Base-by-base conservation (phyloP, 2,329 filamentous ascomycete genomes). In the Aspergillus piperis region DNA sequence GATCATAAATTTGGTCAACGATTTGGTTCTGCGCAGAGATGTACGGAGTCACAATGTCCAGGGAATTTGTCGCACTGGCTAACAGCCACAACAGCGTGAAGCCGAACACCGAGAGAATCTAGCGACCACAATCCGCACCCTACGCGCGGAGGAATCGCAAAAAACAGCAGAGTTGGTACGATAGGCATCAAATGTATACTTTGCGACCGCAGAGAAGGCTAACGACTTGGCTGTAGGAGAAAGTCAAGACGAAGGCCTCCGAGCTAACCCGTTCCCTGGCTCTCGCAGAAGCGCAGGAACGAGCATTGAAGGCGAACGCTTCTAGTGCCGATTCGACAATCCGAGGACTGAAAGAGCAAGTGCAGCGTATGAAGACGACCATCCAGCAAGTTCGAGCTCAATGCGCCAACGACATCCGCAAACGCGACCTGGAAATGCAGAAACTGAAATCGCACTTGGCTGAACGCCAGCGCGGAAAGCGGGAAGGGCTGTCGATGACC, bases 1-100 rank as follows among this genome's bases (percentile, higher is more conserved):
- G 66, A 88, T 98, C 68, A 96, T 99, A 79, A 90, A 94, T 72
- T 84, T 99, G 23, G 87, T 99, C 52, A 96, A 99, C 76, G 95
- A 99, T 73, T 78, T 99, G 68, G 91, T 99, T 61, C 76, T 97
- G 62, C 86, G 93, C 66, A 87, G 93, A 81, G 95, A 99, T 75
- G 92, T 96, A 81, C 69, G 87, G 81, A 58, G 51, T 23, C 54
- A n/a, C 36, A 13, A 10, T 27, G 47, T 17, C 5, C 25, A 54
- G 60, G 15, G 0, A 8, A 5, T 3, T 21, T 7, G 3, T 13
- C 2, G 7, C 17, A 55, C 13, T 21, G 53, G 39, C 39, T 55
- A 17, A 55, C 53, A 55, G 25, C 42, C 15, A 17, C 39, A 36
- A 50, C 75, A 96, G 90, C 90, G 92, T 73, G 94, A 97, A 77